These are phyloP conservation scores for Colletotrichum salicis DNA, from an alignment of 2,329 filamentous ascomycete species.

Conservation along the genomic window DNA sequence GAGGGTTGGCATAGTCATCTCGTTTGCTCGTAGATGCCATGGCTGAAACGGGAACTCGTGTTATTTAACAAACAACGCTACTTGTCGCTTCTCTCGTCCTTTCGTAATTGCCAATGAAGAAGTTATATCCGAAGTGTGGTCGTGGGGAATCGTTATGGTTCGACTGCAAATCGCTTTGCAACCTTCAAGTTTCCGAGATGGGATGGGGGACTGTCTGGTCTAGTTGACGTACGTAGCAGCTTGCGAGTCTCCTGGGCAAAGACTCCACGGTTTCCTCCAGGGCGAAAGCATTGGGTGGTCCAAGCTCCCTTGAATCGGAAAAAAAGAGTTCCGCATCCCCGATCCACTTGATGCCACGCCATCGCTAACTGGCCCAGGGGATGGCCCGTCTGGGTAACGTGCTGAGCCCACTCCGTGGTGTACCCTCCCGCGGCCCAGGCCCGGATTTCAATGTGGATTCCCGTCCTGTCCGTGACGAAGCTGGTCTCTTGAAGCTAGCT, in stretches of 20 bases:
- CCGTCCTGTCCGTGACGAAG: background rate
- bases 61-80: background rate
- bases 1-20: conserved; percentile 70
- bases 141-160: background rate
- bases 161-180: too few species aligned
- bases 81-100: background rate
- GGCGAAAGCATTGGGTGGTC: conserved; percentile 36
- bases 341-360: background rate
- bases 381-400: background rate
- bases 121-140: background rate
- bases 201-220: background rate
- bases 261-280: conserved; percentile 43
- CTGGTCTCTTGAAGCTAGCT: background rate
- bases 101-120: background rate
- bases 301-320: conserved; percentile 40
- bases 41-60: conserved; percentile 18
- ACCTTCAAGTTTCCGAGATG: background rate
- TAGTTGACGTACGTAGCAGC: conserved; percentile 25
- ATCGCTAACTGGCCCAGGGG: background rate
- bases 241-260: conserved; percentile 26
- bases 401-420: background rate
- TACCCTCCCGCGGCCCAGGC: background rate
- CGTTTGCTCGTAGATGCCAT: conserved; percentile 61
- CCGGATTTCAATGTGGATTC: background rate
- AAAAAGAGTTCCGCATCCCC: conserved; percentile 26